These are phyloP conservation scores for Pseudocercospora crystallina DNA, from an alignment of 2,329 filamentous ascomycete species.

Conservation along the genomic window DNA sequence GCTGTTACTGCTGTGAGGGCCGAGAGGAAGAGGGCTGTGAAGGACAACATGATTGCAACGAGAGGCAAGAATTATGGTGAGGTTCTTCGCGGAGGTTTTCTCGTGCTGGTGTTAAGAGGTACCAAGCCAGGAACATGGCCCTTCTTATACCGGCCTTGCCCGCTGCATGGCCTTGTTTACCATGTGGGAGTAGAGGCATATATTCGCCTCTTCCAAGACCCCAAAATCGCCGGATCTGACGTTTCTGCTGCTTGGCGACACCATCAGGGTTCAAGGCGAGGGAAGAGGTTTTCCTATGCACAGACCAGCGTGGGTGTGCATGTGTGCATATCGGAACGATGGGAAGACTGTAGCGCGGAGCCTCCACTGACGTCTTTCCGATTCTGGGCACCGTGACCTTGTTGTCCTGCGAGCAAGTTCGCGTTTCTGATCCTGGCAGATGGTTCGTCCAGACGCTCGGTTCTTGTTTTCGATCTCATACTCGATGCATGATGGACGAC, in stretches of 20 bases:
- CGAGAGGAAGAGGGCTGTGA: slow-evolving; percentile 12
- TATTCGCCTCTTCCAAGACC: slow-evolving; percentile 5
- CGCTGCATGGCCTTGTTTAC: background rate
- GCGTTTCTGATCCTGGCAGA: no score
- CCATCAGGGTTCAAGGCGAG: slow-evolving; percentile 2
- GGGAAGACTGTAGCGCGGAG: background rate
- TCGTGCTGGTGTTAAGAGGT: no score
- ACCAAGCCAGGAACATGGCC: no score
- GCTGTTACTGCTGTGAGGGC: slow-evolving; percentile 16
- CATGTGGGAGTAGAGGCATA: slow-evolving; percentile 6
- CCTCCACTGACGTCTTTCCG: background rate
- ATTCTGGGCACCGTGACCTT: no score
- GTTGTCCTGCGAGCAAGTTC: no score
- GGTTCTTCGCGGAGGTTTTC: no score
- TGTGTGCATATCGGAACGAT: no score
- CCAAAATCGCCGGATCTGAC: slow-evolving; percentile 1
- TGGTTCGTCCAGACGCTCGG: no score
- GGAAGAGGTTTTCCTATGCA: background rate
- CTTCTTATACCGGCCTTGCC: background rate
- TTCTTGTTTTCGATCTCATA: no score
- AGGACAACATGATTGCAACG: slow-evolving; percentile 10
- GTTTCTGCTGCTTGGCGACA: background rate
- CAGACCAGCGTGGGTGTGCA: no score
- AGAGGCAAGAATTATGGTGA: background rate
- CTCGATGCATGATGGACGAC: no score